Base-by-base conservation (phyloP, 768 basidiomycete species). In the Basidioascus undulatus region DNA sequence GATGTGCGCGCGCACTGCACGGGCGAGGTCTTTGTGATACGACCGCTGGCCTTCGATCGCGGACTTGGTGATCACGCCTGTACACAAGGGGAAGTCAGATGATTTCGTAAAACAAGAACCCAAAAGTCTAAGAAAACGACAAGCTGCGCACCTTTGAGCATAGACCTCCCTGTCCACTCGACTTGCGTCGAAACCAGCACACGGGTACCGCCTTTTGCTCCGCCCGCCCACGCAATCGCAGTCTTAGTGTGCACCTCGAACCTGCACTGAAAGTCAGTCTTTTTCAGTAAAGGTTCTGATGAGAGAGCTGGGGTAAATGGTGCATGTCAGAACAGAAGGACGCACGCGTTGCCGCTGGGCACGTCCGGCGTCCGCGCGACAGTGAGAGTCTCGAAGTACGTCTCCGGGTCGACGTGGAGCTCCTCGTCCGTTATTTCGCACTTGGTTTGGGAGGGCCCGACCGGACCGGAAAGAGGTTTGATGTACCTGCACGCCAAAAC, bases 341-440 rank as follows among this genome's bases (percentile, higher is more conserved):
- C n/a, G n/a, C n/a, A n/a, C n/a, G n/a, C n/a, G 35, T 40, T 42
- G 28, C 45, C 45, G 4, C 15, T n/a, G 9, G 45, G 45, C 30
- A 46, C 45, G 37, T 46, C 42, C 9, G 45, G 45, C 21, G 45
- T 46, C 45, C 33, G 42, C 13, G 45, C 43, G 6, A 42, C 27
- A 10, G 45, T 28, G n/a, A 38, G 20, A 6, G 39, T 28, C 26
- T 46, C 45, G 30, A 40, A 43, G 11, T 33, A 43, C 16, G 18
- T 33, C 26, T 46, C 45, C 23, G 28, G n/a, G 27, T 46, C 42
- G 16, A 24, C 26, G 32, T 32, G 15, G 6, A 32, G 30, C 12
- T 32, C 35, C 33, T 42, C 41, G 12, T 46, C 45, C 20, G 30
- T 21, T 9, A 46, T 42, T 12, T 42, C 18, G 41, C 45, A 46